These are phyloP conservation scores for Entomophthora muscae DNA, from an alignment of 371 early-diverging fungal species.

Conservation along the genomic window DNA sequence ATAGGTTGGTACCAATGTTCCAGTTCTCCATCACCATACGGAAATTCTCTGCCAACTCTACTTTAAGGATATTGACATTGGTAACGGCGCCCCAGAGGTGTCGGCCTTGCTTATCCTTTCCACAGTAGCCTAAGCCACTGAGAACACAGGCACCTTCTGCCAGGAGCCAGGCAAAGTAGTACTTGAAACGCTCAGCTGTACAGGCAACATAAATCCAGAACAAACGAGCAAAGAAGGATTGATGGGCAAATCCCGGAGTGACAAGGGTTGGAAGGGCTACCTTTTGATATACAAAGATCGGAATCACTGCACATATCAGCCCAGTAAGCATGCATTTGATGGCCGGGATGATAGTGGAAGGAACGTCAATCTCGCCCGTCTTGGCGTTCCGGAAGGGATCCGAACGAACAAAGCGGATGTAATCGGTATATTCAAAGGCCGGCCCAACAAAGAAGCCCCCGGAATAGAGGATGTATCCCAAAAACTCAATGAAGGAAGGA, in stretches of 20 bases:
- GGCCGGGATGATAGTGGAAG: background rate
- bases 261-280: conserved; percentile 14
- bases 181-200: conserved; percentile 51
- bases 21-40: conserved; percentile 55
- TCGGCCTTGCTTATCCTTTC: conserved; percentile 29
- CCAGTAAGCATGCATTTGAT: background rate
- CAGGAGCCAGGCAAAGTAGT: conserved; percentile 72
- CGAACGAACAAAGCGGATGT: conserved; percentile 13
- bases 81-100: conserved; percentile 31
- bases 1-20: conserved; percentile 75
- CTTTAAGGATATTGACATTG: conserved; percentile 46
- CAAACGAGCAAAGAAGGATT: conserved; percentile 16
- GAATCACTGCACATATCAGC: background rate
- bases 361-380: background rate
- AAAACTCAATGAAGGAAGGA: conserved; percentile 58
- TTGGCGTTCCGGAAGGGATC: conserved; percentile 14
- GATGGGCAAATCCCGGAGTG: conserved; percentile 3
- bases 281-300: conserved; percentile 7
- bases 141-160: conserved; percentile 73
- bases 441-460: conserved; percentile 75
- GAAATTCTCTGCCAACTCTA: conserved; percentile 53
- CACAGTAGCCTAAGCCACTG: conserved; percentile 70
- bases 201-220: conserved; percentile 42
- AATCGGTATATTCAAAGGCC: conserved; percentile 28
- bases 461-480: conserved; percentile 82